Evolutionary conservation across 768 basidiomycete genomes (phyloP).

Genomic region (Butyriboletus loyo): DNA sequence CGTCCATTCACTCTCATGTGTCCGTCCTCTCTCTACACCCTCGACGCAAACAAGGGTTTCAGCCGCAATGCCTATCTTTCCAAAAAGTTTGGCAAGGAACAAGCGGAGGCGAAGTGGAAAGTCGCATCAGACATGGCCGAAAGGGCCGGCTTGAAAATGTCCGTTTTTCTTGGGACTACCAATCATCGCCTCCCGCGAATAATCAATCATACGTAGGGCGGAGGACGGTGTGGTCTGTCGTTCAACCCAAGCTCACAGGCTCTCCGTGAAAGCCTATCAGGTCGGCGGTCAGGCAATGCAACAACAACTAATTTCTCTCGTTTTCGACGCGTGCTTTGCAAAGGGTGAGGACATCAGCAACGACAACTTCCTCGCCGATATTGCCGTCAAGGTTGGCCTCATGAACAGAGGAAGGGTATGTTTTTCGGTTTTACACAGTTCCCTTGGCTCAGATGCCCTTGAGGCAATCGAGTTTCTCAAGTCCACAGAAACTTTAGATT

Average conservation of each 20-base stretch:
- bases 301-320: slow-evolving; percentile 30
- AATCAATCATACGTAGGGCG: slow-evolving; percentile 21
- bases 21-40: slow-evolving; percentile 11
- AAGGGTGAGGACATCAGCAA: slow-evolving; percentile 39
- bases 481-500: slow-evolving; percentile 38
- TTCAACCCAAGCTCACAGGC: slow-evolving; percentile 43
- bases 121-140: slow-evolving; percentile 27
- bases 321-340: slow-evolving; percentile 43
- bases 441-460: background rate
- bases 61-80: slow-evolving; percentile 23
- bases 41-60: slow-evolving; percentile 18
- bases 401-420: slow-evolving; percentile 38
- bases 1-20: slow-evolving; percentile 34
- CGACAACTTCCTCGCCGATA: slow-evolving; percentile 32
- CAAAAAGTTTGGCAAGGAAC: slow-evolving; percentile 28
- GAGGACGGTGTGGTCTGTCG: slow-evolving; percentile 39
- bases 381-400: slow-evolving; percentile 39
- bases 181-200: background rate
- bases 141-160: slow-evolving; percentile 28
- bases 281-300: slow-evolving; percentile 42
- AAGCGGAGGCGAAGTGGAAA: slow-evolving; percentile 27
- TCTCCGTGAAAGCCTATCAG: slow-evolving; percentile 43
- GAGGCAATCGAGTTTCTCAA: slow-evolving; percentile 42
- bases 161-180: background rate
- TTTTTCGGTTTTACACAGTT: background rate